phyloP scores from a whole-genome alignment of 176 grass and related monocot genomes.

The Urochloa ruziziensis region DNA sequence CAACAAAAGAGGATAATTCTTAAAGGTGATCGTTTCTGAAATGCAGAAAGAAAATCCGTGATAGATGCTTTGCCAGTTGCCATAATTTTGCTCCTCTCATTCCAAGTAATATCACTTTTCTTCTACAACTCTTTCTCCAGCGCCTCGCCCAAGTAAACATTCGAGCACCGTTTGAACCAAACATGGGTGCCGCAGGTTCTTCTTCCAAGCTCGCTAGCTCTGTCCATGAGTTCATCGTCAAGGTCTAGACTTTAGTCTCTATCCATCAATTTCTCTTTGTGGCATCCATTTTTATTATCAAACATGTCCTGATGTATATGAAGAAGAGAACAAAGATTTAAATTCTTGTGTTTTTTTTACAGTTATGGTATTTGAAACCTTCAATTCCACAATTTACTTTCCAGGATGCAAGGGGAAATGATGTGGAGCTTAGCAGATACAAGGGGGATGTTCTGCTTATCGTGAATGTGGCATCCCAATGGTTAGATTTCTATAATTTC shows the following conservation, averaged over 20 bases:
- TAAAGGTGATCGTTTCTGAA: not conserved
- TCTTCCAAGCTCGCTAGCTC: conserved; percentile 32
- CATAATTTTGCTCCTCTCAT: not conserved
- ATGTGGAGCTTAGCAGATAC: conserved; percentile 62
- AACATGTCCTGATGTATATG: not conserved
- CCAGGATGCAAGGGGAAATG: conserved; percentile 61
- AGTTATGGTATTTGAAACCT: not conserved
- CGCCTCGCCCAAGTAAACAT: not conserved
- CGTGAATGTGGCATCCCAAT: conserved; percentile 73
- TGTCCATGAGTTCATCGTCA: conserved; percentile 58
- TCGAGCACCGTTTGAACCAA: not conserved
- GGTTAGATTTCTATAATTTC: conserved; percentile 15
- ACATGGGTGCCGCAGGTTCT: conserved; percentile 48
- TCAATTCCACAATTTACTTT: not conserved
- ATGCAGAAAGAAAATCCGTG: not conserved
- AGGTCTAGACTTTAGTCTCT: conserved; percentile 26
- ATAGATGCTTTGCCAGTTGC: conserved; percentile 25
- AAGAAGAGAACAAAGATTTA: not conserved
- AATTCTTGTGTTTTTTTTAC: not conserved
- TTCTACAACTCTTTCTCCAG: conserved; percentile 21
- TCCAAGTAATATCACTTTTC: not conserved
- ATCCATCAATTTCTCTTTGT: conserved; percentile 13
- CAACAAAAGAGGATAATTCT: not conserved
- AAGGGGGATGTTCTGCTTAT: conserved; percentile 65
- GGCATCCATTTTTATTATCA: not conserved